phyloP scores from a whole-genome alignment of 75 land plant genomes.

The Ceratopteris richardii region DNA sequence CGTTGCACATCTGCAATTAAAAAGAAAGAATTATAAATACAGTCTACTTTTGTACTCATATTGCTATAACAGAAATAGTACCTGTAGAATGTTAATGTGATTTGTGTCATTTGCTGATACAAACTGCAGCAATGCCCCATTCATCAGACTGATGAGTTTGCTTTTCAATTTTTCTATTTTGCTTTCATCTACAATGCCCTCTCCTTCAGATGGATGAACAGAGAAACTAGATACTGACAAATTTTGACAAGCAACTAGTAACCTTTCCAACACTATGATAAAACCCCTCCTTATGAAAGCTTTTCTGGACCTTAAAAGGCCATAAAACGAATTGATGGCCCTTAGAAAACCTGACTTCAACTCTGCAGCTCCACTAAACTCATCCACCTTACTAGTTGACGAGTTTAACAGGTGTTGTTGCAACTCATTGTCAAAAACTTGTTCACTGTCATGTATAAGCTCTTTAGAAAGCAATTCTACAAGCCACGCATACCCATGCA shows the following conservation, averaged over 20 bases:
- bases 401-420: slow-evolving; percentile 3
- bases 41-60: not conserved
- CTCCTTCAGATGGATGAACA: slow-evolving; percentile 14
- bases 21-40: slow-evolving; percentile 1
- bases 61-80: slow-evolving; percentile 12
- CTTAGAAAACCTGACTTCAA: slow-evolving; percentile 28
- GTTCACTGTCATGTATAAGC: slow-evolving; percentile 47
- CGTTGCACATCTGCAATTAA: slow-evolving; percentile 85
- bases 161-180: slow-evolving; percentile 53
- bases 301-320: slow-evolving; percentile 75
- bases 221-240: slow-evolving; percentile 37
- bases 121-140: slow-evolving; percentile 61
- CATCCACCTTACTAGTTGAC: slow-evolving; percentile 1
- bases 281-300: slow-evolving; percentile 71
- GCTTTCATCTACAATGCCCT: slow-evolving; percentile 10
- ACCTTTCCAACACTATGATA: slow-evolving; percentile 69
- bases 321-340: slow-evolving; percentile 59
- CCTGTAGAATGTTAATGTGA: slow-evolving; percentile 88
- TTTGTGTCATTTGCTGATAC: slow-evolving; percentile 80
- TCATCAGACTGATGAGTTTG: slow-evolving; percentile 80
- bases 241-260: slow-evolving; percentile 71
- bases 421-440: slow-evolving; percentile 2
- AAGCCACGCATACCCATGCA: slow-evolving; percentile 87
- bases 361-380: too few relatives aligned
- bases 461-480: slow-evolving; percentile 69